Conservation (phyloP, 495 filamentous ascomycete species). For the Ramalina intermedia region DNA sequence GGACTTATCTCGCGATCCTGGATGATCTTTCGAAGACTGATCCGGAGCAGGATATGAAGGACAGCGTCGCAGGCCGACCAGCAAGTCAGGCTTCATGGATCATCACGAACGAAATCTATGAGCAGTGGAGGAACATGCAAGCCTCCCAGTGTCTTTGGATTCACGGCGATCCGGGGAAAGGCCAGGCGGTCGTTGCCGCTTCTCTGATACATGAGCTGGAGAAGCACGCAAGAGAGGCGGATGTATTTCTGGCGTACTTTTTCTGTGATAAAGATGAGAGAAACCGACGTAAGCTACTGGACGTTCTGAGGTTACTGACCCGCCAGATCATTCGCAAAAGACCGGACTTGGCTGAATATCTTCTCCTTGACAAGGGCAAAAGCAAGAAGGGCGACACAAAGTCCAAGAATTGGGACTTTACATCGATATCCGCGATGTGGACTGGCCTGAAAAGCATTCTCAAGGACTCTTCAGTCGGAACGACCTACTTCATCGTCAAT, state of each 20-base stretch:
- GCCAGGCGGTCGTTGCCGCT: slow-evolving; percentile 7
- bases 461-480: slow-evolving; percentile 1
- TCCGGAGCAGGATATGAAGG: slow-evolving; percentile 5
- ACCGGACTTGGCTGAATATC: slow-evolving; percentile 2
- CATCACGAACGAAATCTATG: slow-evolving; percentile 4
- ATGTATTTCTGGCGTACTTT: slow-evolving; percentile 7
- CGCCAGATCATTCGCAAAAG: slow-evolving; percentile 7
- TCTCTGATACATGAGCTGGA: slow-evolving; percentile 4
- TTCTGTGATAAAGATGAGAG: slow-evolving; percentile 10
- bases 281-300: slow-evolving; percentile 1
- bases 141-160: slow-evolving; percentile 7
- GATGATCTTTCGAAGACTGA: slow-evolving; percentile 6
- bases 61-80: slow-evolving; percentile 4
- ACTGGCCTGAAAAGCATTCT: slow-evolving; percentile 7
- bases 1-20: slow-evolving; percentile 4
- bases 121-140: slow-evolving; percentile 1
- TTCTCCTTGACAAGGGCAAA: slow-evolving; percentile 5
- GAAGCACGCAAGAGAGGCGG: background rate
- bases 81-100: slow-evolving; percentile 6
- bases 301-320: slow-evolving; percentile 6
- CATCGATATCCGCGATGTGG: slow-evolving; percentile 6
- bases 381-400: slow-evolving; percentile 1
- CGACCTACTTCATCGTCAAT: slow-evolving; percentile 8
- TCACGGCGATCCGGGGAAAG: slow-evolving; percentile 9
- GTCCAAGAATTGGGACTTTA: slow-evolving; percentile 7